phyloP scores from a whole-genome alignment of 768 basidiomycete genomes.

The Leccinum fibrillosum region DNA sequence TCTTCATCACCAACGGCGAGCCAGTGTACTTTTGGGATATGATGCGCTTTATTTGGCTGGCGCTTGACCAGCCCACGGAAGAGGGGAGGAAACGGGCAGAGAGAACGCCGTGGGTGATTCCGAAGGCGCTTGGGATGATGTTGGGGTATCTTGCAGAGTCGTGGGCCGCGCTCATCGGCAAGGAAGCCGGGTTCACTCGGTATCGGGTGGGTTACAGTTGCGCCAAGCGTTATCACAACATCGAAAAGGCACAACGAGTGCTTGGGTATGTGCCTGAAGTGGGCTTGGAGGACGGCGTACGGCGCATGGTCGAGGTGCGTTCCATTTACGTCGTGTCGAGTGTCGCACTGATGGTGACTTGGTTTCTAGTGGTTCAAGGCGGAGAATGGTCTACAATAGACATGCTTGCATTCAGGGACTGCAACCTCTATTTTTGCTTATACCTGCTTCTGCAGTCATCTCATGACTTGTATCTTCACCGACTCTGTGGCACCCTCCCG shows the following conservation, averaged over 20 bases:
- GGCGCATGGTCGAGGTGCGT: slow-evolving; percentile 69
- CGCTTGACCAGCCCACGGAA: slow-evolving; percentile 49
- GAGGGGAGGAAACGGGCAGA: slow-evolving; percentile 42
- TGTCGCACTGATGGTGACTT: background rate
- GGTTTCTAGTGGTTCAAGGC: slow-evolving; percentile 27
- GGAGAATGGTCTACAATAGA: slow-evolving; percentile 29
- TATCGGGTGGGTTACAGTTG: slow-evolving; percentile 82
- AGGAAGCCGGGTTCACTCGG: slow-evolving; percentile 80
- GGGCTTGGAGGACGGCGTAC: slow-evolving; percentile 84
- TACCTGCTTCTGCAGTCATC: background rate
- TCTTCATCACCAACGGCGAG: slow-evolving; percentile 97
- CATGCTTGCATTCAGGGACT: background rate
- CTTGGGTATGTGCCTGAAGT: slow-evolving; percentile 93
- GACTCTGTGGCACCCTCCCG: background rate
- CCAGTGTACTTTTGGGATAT: slow-evolving; percentile 98
- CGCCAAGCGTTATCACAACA: slow-evolving; percentile 84
- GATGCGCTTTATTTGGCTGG: slow-evolving; percentile 73
- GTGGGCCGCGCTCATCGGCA: slow-evolving; percentile 69
- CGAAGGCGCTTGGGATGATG: slow-evolving; percentile 61
- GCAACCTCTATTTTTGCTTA: background rate
- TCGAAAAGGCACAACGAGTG: slow-evolving; percentile 88
- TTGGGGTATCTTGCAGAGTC: slow-evolving; percentile 74
- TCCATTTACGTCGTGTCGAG: background rate
- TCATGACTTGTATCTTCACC: background rate
- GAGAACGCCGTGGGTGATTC: slow-evolving; percentile 45